phyloP scores from a whole-genome alignment of 2,329 filamentous ascomycete species.

The Cladosporium cucumerinum region DNA sequence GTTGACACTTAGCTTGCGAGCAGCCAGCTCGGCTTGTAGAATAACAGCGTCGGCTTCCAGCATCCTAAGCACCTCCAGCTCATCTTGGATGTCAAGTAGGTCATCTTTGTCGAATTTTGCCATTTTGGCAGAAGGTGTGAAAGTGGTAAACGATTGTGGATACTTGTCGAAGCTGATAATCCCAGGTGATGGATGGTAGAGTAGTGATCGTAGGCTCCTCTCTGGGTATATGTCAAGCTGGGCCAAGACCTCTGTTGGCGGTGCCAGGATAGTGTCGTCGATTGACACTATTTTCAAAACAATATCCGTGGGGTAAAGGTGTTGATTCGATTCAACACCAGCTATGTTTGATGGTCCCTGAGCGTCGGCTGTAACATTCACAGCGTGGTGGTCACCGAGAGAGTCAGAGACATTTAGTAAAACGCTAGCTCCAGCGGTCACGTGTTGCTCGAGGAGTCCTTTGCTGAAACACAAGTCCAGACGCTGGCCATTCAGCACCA shows the following conservation, averaged over 20 bases:
- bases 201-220: neutral
- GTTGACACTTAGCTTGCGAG: conserved; percentile 36
- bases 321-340: neutral
- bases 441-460: neutral
- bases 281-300: conserved; percentile 1
- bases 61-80: conserved; percentile 40
- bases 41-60: conserved; percentile 29
- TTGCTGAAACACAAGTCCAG: conserved; percentile 13
- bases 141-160: conserved; percentile 9
- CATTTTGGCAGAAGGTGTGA: neutral
- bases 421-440: neutral
- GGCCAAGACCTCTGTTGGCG: conserved; percentile 5
- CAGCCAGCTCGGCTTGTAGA: conserved; percentile 27
- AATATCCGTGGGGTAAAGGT: conserved; percentile 1
- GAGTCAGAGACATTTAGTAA: conserved; percentile 11
- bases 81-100: conserved; percentile 33
- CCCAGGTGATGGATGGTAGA: conserved; percentile 7
- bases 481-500: conserved; percentile 14
- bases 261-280: conserved; percentile 6
- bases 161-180: conserved; percentile 10
- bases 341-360: neutral
- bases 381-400: neutral
- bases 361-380: conserved; percentile 10
- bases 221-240: conserved; percentile 7
- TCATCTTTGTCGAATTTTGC: conserved; percentile 6